These are phyloP conservation scores for Venturia oleaginea DNA, from an alignment of 2,329 filamentous ascomycete species.

Conservation along the genomic window DNA sequence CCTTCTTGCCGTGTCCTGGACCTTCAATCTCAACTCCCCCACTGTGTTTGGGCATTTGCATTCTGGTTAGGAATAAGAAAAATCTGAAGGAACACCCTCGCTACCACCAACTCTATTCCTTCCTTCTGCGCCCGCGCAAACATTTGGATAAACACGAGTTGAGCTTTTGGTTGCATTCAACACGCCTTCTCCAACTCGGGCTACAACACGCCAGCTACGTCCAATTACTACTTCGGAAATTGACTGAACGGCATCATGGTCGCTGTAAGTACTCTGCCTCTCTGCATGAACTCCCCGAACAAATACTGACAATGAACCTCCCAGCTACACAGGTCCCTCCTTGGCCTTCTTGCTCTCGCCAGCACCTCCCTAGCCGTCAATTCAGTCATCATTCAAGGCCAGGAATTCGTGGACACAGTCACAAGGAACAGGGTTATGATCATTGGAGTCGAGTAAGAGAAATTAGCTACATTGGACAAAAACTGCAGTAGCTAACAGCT, in stretches of 20 bases:
- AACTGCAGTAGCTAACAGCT: not conserved
- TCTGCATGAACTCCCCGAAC: not conserved
- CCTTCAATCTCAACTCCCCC: not conserved
- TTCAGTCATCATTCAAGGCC: conserved; percentile 47
- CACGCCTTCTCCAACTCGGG: not conserved
- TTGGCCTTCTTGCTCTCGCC: conserved; percentile 31
- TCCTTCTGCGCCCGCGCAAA: not conserved
- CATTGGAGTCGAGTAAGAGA: conserved; percentile 50
- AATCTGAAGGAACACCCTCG: not conserved
- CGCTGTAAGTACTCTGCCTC: not conserved
- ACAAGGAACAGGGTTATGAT: conserved; percentile 53
- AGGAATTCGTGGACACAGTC: conserved; percentile 52
- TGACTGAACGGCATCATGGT: not conserved
- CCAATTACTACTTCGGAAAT: not conserved
- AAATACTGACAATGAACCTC: not conserved
- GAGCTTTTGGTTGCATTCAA: not conserved
- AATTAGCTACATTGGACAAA: not conserved
- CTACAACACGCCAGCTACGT: not conserved
- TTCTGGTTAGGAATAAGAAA: not conserved
- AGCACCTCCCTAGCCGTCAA: conserved; percentile 44
- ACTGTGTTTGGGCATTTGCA: not conserved
- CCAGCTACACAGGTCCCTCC: conserved; percentile 6
- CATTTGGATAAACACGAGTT: not conserved
- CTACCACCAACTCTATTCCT: not conserved
- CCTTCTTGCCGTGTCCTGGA: not conserved